Evolutionary conservation across 768 basidiomycete species (phyloP).

Genomic region (Rubroboletus pulcherrimus): DNA sequence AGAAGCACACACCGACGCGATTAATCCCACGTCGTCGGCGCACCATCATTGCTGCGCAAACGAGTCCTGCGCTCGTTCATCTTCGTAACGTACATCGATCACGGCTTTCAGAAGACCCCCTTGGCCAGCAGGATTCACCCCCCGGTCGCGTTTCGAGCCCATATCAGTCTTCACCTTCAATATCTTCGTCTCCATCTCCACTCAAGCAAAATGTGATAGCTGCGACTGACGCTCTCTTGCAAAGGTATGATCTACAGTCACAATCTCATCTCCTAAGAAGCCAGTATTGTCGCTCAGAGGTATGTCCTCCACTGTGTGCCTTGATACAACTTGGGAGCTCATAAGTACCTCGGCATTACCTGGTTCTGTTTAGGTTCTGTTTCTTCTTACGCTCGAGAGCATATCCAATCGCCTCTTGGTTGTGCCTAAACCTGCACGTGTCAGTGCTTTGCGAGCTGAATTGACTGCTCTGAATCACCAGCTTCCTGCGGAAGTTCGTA

Average conservation of each 20-base stretch:
- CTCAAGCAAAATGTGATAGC: conserved; percentile 43
- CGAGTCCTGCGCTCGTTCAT: conserved; percentile 68
- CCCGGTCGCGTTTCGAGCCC: conserved; percentile 38
- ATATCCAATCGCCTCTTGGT: conserved; percentile 90
- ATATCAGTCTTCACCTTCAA: conserved; percentile 70
- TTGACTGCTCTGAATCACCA: conserved; percentile 93
- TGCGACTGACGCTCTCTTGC: conserved; percentile 55
- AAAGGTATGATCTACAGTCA: conserved; percentile 61
- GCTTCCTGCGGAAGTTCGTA: conserved; percentile 85
- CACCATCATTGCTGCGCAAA: conserved; percentile 64
- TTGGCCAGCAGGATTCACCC: conserved; percentile 60
- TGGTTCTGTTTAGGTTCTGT: conserved; percentile 57
- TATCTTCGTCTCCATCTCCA: conserved; percentile 46
- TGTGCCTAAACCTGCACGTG: conserved; percentile 89
- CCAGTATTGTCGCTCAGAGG: conserved; percentile 88
- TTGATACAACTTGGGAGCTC: neutral
- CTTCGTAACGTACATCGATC: conserved; percentile 50
- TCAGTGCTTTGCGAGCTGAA: conserved; percentile 95
- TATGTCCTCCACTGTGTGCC: conserved; percentile 31
- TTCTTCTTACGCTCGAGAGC: conserved; percentile 83
- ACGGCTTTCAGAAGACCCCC: conserved; percentile 66
- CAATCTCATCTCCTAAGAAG: conserved; percentile 74
- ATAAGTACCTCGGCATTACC: neutral
- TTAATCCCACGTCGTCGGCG: conserved; percentile 35
- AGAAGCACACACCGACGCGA: conserved; percentile 7